Evolutionary conservation across 148 eudicot species (phyloP).

Genomic region (Spergularia bocconei): DNA sequence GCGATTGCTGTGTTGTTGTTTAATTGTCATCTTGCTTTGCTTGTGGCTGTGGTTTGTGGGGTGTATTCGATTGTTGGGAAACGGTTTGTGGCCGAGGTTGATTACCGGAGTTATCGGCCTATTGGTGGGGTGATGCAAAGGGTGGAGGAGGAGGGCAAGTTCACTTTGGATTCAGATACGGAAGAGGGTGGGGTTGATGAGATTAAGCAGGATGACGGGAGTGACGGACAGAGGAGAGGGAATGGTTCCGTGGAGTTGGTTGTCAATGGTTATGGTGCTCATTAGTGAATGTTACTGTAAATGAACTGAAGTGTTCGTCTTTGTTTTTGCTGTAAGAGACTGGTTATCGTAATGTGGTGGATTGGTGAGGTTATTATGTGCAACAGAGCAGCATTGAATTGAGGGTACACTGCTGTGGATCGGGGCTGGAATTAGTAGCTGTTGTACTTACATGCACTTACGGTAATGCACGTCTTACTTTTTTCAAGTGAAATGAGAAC

Average conservation of each 20-base stretch:
- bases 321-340: background rate
- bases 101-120: conserved; percentile 44
- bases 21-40: conserved; percentile 69
- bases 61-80: conserved; percentile 43
- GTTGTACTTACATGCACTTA: background rate
- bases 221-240: conserved; percentile 31
- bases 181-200: conserved; percentile 42
- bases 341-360: background rate
- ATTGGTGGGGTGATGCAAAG: conserved; percentile 41
- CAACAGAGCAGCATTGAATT: background rate
- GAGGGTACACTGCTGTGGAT: background rate
- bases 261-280: conserved; percentile 49
- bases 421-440: background rate
- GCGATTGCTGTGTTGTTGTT: conserved; percentile 70
- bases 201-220: conserved; percentile 31
- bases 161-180: conserved; percentile 59
- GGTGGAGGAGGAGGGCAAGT: conserved; percentile 39
- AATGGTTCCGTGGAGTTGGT: conserved; percentile 31
- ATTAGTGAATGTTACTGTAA: conserved; percentile 22
- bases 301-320: background rate
- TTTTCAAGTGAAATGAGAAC: background rate
- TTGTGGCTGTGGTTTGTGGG: conserved; percentile 45
- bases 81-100: conserved; percentile 28
- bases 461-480: background rate
- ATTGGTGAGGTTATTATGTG: background rate